Conservation (phyloP, 2,329 filamentous ascomycete species). For the Coleophoma crateriformis region DNA sequence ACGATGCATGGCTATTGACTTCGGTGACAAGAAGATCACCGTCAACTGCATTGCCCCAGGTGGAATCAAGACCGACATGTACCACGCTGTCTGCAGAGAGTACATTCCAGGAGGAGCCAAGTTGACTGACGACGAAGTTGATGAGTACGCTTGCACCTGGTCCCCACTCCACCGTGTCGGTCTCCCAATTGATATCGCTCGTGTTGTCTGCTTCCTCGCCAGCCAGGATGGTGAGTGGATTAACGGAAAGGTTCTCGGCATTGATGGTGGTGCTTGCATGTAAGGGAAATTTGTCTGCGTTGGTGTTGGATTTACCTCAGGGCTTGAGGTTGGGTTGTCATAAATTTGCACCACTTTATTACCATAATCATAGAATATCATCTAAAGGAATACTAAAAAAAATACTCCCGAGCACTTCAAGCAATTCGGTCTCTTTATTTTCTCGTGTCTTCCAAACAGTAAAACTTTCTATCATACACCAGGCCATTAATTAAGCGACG, state of each 20-base stretch:
- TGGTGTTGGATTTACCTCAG: no score
- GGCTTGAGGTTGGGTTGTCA: no score
- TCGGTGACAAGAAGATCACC: conserved; percentile 60
- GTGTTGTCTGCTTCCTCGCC: conserved; percentile 56
- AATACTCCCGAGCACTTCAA: no score
- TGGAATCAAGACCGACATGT: conserved; percentile 65
- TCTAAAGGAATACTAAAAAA: no score
- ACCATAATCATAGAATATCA: no score
- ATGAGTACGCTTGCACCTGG: conserved; percentile 59
- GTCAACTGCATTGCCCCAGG: conserved; percentile 64
- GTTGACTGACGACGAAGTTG: conserved; percentile 50
- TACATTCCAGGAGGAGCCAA: conserved; percentile 54
- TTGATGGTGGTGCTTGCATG: conserved; percentile 18
- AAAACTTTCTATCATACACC: no score
- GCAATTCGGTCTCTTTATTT: no score
- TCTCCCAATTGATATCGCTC: conserved; percentile 62
- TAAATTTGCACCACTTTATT: no score
- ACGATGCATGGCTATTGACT: conserved; percentile 67
- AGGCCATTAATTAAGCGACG: no score
- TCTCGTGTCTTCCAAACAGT: no score
- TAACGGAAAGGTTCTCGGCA: conserved; percentile 16
- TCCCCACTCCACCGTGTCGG: conserved; percentile 60
- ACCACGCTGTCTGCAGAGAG: conserved; percentile 56
- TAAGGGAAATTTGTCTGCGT: conserved; percentile 1
- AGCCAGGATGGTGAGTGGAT: conserved; percentile 46